A percentile compares a stretch with the other conserved stretches of the same genome.
phyloP scores from a whole-genome alignment of 2,329 filamentous ascomycete genomes.

The Nothophoma quercina region DNA sequence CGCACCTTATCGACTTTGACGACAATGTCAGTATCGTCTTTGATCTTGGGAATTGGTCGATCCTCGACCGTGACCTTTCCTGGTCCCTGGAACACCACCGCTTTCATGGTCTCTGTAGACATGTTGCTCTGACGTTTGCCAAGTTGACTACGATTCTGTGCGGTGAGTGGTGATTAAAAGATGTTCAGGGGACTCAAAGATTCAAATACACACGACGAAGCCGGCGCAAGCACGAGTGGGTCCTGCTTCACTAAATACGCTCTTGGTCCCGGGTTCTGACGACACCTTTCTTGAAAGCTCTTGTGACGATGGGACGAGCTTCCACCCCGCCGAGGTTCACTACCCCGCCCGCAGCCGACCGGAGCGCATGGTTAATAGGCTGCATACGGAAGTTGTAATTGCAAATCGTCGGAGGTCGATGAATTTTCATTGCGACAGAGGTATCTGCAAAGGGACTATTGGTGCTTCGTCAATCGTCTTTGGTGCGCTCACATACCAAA shows the following conservation, averaged over 20 bases:
- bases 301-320: constrained; percentile 22
- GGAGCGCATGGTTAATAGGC: constrained; percentile 15
- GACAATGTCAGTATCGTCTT: constrained; percentile 76
- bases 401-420: background rate
- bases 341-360: constrained; percentile 29
- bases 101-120: constrained; percentile 70
- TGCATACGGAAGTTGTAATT: constrained; percentile 9
- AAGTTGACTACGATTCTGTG: background rate
- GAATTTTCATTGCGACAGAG: background rate
- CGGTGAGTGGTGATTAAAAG: background rate
- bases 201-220: background rate
- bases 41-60: constrained; percentile 77
- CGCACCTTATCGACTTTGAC: constrained; percentile 75
- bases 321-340: constrained; percentile 36
- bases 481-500: background rate
- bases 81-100: constrained; percentile 85
- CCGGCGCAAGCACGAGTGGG: constrained; percentile 1
- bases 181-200: background rate
- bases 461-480: background rate
- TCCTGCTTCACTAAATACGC: constrained; percentile 19
- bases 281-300: constrained; percentile 17
- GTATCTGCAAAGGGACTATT: background rate
- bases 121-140: constrained; percentile 14
- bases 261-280: constrained; percentile 19
- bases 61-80: constrained; percentile 79